Base-by-base conservation (phyloP, 2,329 filamentous ascomycete species). In the Xylariaceae sp. region DNA sequence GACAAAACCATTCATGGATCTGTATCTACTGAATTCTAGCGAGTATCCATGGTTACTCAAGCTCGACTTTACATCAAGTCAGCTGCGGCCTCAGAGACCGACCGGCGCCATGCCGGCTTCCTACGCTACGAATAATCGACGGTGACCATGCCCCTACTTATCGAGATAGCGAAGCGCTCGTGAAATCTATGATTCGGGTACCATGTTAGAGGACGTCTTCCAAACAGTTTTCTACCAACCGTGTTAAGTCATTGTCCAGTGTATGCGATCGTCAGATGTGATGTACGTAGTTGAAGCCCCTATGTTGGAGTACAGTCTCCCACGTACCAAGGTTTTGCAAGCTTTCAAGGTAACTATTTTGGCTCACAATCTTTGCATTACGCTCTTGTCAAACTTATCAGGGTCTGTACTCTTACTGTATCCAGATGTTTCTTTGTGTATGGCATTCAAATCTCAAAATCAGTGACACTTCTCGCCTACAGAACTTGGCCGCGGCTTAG, bases 21-120 rank as follows among this genome's bases (percentile, higher is more conserved):
- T 79, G 70, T 78, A 77, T 67, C 69, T 73, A 73, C 66, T 72
- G 71, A 69, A 72, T 62, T 73, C 68, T 70, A 68, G 71, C 72
- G 75, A 74, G 74, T 76, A 74, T 75, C 73, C 73, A 80, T 72
- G 74, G 56, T 75, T 73, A 73, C 79, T 73, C 76, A 78, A 77
- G 79, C 81, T 82, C 75, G 79, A 77, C 80, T 79, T 79, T 28
- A 72, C 76, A 79, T 79, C 74, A 82, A 81, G 82, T 80, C 77
- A 84, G 85, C 83, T 79, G 76, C 86, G 86, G 86, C 86, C 85
- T 86, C 75, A 87, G 85, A 88, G 86, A 84, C 86, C 86, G 86
- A 88, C 85, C 85, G 86, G 86, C 85, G 73, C 68, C 71, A 77
- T 83, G 85, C 86, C 86, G 85, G 85, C 85, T 87, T 74, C 58